These are phyloP conservation scores for Prunus padus DNA, from an alignment of 306 rosid genomes.

Conservation along the genomic window DNA sequence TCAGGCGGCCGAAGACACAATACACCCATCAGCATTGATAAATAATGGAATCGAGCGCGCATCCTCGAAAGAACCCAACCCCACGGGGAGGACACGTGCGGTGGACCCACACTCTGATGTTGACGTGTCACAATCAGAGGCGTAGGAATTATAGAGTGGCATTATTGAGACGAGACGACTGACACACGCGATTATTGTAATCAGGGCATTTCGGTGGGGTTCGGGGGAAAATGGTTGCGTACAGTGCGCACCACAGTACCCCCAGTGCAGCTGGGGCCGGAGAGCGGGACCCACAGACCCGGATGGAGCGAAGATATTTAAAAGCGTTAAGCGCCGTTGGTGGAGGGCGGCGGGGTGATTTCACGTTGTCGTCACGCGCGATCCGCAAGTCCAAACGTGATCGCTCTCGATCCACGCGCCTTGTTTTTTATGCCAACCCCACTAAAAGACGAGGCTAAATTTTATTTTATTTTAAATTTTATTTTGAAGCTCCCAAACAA, in stretches of 20 bases:
- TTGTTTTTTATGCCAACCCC: neutral
- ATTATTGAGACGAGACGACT: conserved; percentile 18
- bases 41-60: neutral
- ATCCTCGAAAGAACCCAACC: neutral
- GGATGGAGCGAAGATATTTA: neutral
- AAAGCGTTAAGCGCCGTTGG: conserved; percentile 23
- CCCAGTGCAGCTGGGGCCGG: neutral
- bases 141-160: neutral
- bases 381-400: conserved; percentile 30
- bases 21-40: neutral
- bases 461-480: no score
- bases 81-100: neutral
- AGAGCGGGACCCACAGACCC: neutral
- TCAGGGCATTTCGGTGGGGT: conserved; percentile 8
- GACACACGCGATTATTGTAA: conserved; percentile 25
- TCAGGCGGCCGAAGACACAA: neutral
- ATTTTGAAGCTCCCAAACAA: neutral
- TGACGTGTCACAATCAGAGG: conserved; percentile 22
- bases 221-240: conserved; percentile 16
- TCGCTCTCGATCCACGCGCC: conserved; percentile 49
- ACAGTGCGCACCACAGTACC: conserved; percentile 5
- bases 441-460: neutral
- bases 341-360: conserved; percentile 48
- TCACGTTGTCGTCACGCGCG: conserved; percentile 57
- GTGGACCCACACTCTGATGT: neutral